Evolutionary conservation across 208 protist species (phyloP), one percentile per base, ranked within the genome.

Genomic region (Wallacemonas sp.): DNA sequence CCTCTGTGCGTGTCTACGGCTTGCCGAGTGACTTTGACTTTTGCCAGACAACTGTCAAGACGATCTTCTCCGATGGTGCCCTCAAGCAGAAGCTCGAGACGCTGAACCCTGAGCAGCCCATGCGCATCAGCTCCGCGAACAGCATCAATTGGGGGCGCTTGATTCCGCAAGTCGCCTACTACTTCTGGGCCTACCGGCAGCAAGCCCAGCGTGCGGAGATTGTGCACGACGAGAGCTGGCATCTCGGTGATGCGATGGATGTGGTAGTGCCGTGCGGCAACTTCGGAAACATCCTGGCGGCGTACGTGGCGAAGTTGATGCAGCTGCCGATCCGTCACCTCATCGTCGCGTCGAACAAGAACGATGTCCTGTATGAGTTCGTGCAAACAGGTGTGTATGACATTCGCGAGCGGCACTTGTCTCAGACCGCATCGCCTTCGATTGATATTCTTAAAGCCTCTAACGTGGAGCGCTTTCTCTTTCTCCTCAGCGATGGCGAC

Each of bases 111-210:
- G 51, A 6, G 0, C 51, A 42, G 9, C 45, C 65, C 2, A 68
- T 88, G 62, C 64, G 69, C 1, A 77, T 99, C 6, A 95, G 86
- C n/a, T 98, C 96, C 11, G 93, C 97, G 11, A 99, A 99, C 83
- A 97, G 88, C 53, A 99, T 99, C 82, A 99, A 99, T 87, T 99
- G 96, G 94, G 98, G 96, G 1, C 84, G 98, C 34, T 91, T 99
- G 36, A 87, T 98, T 53, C 94, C 95, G 28, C 97, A 99, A 75
- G 96, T 98, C 17, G 90, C 86, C 14, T 98, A 98, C 83, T 98
- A 98, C 80, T 97, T 98, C 70, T 97, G 90, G 80, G 83, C 82
- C 31, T 99, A 98, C 82, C 94, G 94, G 44, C 80, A 87, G 38
- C 77, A 93, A 39, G 77, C 91, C 22, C 72, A 86, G 68, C n/a